These are phyloP conservation scores for Coleophoma cylindrospora DNA, from an alignment of 2,329 filamentous ascomycete genomes.

Conservation along the genomic window DNA sequence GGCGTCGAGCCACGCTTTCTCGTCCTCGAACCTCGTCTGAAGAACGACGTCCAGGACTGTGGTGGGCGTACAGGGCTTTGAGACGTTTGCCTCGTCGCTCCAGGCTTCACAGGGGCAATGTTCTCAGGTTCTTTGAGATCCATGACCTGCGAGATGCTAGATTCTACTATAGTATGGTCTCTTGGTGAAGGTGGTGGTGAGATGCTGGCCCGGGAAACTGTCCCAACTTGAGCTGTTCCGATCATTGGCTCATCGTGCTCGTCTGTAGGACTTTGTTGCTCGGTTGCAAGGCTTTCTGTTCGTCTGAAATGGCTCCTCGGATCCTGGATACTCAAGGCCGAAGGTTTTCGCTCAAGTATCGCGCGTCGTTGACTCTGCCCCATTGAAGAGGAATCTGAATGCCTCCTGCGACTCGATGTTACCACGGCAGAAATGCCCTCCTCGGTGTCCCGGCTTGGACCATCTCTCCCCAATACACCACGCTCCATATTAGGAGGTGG, in stretches of 20 bases:
- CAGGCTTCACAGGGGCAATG: slow-evolving; percentile 31
- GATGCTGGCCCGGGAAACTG: slow-evolving; percentile 41
- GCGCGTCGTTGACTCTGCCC: slow-evolving; percentile 26
- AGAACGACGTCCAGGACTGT: slow-evolving; percentile 65
- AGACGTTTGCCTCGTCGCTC: slow-evolving; percentile 47
- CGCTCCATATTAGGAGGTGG: slow-evolving; percentile 53
- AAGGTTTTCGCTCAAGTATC: slow-evolving; percentile 16
- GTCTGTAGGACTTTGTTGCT: slow-evolving; percentile 22
- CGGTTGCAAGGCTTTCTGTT: slow-evolving; percentile 17
- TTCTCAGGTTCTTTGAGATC: slow-evolving; percentile 27
- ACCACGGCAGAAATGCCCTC: slow-evolving; percentile 50
- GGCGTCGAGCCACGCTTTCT: slow-evolving; percentile 50
- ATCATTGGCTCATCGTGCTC: slow-evolving; percentile 31
- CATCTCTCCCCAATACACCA: slow-evolving; percentile 54
- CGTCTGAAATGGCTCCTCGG: slow-evolving; percentile 9
- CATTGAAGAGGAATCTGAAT: slow-evolving; percentile 29
- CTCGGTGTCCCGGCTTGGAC: slow-evolving; percentile 42
- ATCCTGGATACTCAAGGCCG: slow-evolving; percentile 7
- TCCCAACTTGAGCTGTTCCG: slow-evolving; percentile 41
- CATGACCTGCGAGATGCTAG: slow-evolving; percentile 47
- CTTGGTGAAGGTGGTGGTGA: slow-evolving; percentile 39
- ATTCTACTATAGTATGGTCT: slow-evolving; percentile 38
- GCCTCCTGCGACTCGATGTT: slow-evolving; percentile 50
- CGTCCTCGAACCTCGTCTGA: slow-evolving; percentile 52
- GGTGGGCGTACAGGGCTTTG: slow-evolving; percentile 43